Conservation (phyloP, 2,329 filamentous ascomycete species). For the Dothideomycetes sp. region DNA sequence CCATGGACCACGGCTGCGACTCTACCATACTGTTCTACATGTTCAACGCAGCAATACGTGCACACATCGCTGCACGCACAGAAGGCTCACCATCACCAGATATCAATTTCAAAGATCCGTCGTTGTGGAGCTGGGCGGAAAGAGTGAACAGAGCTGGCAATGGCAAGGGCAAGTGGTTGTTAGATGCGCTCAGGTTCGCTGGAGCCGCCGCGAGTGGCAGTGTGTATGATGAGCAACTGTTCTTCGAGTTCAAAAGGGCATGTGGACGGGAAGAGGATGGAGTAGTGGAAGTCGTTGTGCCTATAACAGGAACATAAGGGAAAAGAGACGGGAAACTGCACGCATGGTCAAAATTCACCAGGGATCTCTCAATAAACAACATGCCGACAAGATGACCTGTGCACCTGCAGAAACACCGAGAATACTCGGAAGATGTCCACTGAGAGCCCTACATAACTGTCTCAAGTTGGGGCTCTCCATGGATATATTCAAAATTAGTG, state of each 20-base stretch:
- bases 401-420: no score
- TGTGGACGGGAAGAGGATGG: conserved; percentile 11
- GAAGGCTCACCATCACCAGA: conserved; percentile 5
- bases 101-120: conserved; percentile 26
- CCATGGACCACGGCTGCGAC: conserved; percentile 26
- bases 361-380: no score
- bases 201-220: neutral
- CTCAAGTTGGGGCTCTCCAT: no score
- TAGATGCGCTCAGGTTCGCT: conserved; percentile 19
- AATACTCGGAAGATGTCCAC: no score
- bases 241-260: conserved; percentile 9
- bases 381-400: no score
- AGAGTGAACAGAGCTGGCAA: conserved; percentile 19
- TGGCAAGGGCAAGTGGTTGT: conserved; percentile 24
- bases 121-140: conserved; percentile 28
- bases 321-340: no score
- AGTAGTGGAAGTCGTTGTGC: conserved; percentile 9
- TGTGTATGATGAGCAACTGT: conserved; percentile 1
- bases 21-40: conserved; percentile 21
- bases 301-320: no score
- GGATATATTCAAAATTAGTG: no score
- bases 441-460: no score
- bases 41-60: conserved; percentile 13
- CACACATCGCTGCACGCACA: conserved; percentile 7
- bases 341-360: no score